A percentile compares a stretch with the other conserved stretches of the same genome.
Conservation (phyloP, 208 protist genomes). For the Phytomonas sp. region DNA sequence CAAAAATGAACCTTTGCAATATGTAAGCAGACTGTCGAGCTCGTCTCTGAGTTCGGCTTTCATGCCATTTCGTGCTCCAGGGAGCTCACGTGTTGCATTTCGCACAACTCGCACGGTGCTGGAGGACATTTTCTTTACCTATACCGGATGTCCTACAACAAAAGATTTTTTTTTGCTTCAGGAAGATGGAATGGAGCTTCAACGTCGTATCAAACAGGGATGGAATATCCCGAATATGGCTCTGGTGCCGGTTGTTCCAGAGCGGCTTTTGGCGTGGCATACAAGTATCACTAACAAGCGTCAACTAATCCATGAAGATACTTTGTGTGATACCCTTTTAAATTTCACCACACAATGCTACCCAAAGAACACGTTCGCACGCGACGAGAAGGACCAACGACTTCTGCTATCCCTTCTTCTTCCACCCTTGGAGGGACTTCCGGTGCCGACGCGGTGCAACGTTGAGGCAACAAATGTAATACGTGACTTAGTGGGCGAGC, state of each 20-base stretch:
- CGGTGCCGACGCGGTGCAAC: constrained; percentile 25
- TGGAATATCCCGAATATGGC: constrained; percentile 32
- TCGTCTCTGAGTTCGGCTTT: not conserved
- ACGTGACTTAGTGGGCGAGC: constrained; percentile 20
- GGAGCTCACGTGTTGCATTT: not conserved
- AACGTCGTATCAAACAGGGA: constrained; percentile 29
- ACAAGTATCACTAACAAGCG: not conserved
- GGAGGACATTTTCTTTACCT: constrained; percentile 55
- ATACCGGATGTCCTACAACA: constrained; percentile 38
- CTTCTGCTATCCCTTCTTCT: constrained; percentile 14
- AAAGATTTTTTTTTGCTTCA: constrained; percentile 34
- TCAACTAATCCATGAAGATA: not conserved
- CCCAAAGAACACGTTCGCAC: not conserved
- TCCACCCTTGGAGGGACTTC: constrained; percentile 32
- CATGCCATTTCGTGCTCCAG: not conserved
- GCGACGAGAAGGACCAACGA: constrained; percentile 3
- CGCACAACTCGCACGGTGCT: constrained; percentile 23
- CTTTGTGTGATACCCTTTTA: not conserved
- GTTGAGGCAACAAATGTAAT: constrained; percentile 21
- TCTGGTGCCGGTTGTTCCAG: constrained; percentile 36
- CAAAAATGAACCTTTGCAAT: not conserved
- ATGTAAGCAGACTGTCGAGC: constrained; percentile 3
- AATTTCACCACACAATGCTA: not conserved
- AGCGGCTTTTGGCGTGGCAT: not conserved
- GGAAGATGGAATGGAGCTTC: constrained; percentile 25